Evolutionary conservation across 345 rosid species (phyloP), one percentile per base, ranked within the genome.

Genomic region (Aquilaria yunnanensis): DNA sequence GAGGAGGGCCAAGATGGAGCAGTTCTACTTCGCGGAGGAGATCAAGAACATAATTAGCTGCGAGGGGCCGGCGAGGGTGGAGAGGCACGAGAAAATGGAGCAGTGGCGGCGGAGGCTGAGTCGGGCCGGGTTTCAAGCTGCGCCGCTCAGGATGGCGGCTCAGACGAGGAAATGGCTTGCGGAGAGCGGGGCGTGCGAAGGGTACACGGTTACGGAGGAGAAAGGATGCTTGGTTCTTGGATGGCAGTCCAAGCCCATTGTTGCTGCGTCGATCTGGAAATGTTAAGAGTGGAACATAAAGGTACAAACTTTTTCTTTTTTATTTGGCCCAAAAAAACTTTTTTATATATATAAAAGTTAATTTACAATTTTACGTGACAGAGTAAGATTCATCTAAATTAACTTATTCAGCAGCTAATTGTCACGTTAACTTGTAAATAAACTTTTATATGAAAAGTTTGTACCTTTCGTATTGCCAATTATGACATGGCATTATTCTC

Each of bases 41-140:
- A 81, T 86, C 11, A 83, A 79, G 78, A 86, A 86, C 82, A 81
- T 79, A 9, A 80, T 83, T 74, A 79, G 88, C 68, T 79, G 85
- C n/a, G 85, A 86, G 67, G 88, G 88, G 12, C 74, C 80, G 0
- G 80, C 70, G 0, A 66, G 85, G 72, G 80, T 81, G 51, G 88
- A 86, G 71, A 56, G 88, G 62, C 86, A 79, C 5, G 92, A 83
- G 82, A 77, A 75, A 72, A 70, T 76, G 62, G 85, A 83, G 47
- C 88, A 83, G 51, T 85, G 86, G 92, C 75, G 82, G 11, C 60
- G 92, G 75, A 77, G 88, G 72, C 83, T 77, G 88, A 85, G 86
- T 68, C 82, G 86, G n/a, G 88, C 88, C 0, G 83, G 86, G 13
- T 86, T 86, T 34, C 92, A 83, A 74, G 81, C 73, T 14, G 74